phyloP scores from a whole-genome alignment of 192 early-diverging fungal species.

The Dissophora globulifera region DNA sequence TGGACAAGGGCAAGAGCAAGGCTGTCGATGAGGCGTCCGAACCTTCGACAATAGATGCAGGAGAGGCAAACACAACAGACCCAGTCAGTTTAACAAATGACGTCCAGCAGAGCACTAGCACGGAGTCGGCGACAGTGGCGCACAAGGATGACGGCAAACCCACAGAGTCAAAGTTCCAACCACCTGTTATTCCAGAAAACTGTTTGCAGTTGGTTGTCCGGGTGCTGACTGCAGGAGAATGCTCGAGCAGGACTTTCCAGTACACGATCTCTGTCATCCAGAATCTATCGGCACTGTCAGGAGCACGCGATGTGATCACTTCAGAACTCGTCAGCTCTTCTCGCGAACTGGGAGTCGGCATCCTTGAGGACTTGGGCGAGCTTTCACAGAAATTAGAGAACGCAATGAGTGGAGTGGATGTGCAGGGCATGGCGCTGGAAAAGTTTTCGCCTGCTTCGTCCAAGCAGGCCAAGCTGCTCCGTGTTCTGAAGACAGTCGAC shows the following conservation, averaged over 20 bases:
- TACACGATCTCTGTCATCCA: conserved; percentile 91
- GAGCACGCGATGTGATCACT: conserved; percentile 80
- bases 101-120: no score
- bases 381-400: conserved; percentile 69
- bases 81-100: not conserved
- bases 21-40: not conserved
- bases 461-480: conserved; percentile 90
- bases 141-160: conserved; percentile 20
- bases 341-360: conserved; percentile 70
- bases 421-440: conserved; percentile 76
- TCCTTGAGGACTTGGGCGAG: conserved; percentile 77
- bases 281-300: conserved; percentile 79
- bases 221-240: conserved; percentile 89
- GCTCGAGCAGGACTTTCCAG: conserved; percentile 96
- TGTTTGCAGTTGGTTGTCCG: conserved; percentile 87
- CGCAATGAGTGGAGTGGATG: conserved; percentile 70
- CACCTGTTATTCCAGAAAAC: conserved; percentile 84
- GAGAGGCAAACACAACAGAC: not conserved
- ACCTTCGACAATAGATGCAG: conserved; percentile 14
- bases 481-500: conserved; percentile 94
- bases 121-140: not conserved
- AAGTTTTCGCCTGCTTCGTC: conserved; percentile 87
- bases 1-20: conserved; percentile 13
- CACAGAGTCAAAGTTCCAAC: conserved; percentile 58
- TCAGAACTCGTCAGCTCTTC: conserved; percentile 79